Evolutionary conservation across 768 basidiomycete species (phyloP).

Genomic region (Saitozyma podzolica): DNA sequence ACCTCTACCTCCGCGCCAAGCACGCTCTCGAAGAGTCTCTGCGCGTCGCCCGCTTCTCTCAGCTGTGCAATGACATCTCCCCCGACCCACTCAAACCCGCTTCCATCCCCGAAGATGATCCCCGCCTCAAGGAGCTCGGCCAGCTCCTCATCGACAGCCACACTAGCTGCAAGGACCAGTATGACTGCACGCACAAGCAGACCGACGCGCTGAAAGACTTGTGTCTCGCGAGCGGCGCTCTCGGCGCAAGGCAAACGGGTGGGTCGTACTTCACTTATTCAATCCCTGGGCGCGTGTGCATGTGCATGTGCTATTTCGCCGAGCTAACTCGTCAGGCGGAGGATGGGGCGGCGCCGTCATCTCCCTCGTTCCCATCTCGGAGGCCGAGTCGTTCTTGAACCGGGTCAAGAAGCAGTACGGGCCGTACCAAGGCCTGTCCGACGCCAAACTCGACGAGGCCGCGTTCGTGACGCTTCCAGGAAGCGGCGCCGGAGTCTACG

Average conservation of each 20-base stretch:
- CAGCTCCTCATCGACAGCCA: constrained; percentile 77
- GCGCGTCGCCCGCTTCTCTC: constrained; percentile 75
- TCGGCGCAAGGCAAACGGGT: constrained; percentile 83
- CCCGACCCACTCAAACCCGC: not conserved
- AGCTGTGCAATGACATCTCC: constrained; percentile 59
- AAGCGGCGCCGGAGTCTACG: constrained; percentile 71
- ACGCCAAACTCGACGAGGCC: constrained; percentile 63
- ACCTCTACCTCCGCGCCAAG: constrained; percentile 75
- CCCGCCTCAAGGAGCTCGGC: constrained; percentile 60
- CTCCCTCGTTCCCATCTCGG: constrained; percentile 68
- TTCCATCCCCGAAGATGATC: not conserved
- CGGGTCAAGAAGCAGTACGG: constrained; percentile 63
- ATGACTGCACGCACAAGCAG: constrained; percentile 78
- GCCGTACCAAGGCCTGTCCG: constrained; percentile 65
- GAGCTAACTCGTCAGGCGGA: constrained; percentile 59
- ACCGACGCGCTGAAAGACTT: constrained; percentile 68
- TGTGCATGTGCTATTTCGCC: not conserved
- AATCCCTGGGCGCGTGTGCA: too few species aligned
- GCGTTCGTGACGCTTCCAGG: constrained; percentile 84
- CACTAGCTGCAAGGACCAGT: constrained; percentile 66
- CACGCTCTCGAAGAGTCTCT: constrained; percentile 80
- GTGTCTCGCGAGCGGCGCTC: constrained; percentile 69
- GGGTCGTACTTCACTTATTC: constrained; percentile 13
- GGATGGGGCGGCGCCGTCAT: constrained; percentile 92
- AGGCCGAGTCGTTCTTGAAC: constrained; percentile 66